phyloP scores from a whole-genome alignment of 192 early-diverging fungal species.

The Lobosporangium transversale region DNA sequence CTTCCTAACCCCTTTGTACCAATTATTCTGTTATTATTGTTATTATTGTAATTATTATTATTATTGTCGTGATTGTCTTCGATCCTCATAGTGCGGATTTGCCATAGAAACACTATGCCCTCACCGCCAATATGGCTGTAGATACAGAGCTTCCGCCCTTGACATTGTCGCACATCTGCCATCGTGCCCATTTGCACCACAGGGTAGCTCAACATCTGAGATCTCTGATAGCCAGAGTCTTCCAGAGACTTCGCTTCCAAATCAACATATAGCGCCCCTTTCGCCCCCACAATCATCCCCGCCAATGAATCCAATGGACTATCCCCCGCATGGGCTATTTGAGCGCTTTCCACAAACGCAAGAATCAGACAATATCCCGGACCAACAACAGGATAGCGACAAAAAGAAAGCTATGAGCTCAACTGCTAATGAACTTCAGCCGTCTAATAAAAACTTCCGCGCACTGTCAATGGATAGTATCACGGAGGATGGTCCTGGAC shows the following conservation, averaged over 20 bases:
- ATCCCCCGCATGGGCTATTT: background rate
- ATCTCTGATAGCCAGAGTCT: background rate
- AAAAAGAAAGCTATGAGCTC: background rate
- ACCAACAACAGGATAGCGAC: background rate
- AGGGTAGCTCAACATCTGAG: background rate
- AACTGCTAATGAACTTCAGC: background rate
- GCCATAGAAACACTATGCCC: constrained; percentile 15
- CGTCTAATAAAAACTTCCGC: background rate
- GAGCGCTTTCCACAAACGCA: no score
- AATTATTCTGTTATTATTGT: no score
- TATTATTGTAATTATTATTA: no score
- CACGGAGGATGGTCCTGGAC: background rate
- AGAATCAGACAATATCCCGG: no score
- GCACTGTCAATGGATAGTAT: background rate
- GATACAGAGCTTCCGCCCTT: background rate
- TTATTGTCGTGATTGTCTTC: no score
- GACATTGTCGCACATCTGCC: constrained; percentile 13
- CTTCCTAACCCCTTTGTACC: no score
- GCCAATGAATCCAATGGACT: background rate
- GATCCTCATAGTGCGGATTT: constrained; percentile 24
- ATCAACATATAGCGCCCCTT: background rate
- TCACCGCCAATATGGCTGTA: constrained; percentile 19
- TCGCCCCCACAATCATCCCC: constrained; percentile 31
- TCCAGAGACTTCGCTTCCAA: background rate
- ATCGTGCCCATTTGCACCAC: constrained; percentile 5